Evolutionary conservation across 495 filamentous ascomycete species (phyloP), one percentile per base, ranked within the genome.

Genomic region (Trichoderma asperelloides): DNA sequence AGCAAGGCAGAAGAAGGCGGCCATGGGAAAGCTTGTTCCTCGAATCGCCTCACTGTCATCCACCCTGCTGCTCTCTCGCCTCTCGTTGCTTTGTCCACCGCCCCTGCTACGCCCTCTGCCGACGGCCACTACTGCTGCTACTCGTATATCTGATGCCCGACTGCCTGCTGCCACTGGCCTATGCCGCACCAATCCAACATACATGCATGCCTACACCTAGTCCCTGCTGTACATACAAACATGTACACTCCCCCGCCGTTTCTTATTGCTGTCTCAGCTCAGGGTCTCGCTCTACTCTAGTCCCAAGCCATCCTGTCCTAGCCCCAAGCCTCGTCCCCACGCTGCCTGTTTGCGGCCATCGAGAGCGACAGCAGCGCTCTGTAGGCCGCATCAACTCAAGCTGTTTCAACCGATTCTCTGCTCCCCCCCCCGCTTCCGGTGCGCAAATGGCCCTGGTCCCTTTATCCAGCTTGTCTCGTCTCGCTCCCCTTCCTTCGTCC

Each of bases 311-410:
- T 60, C 55, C 6, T 30, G 21, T 30, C 55, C 55, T 30, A 60
- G 55, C 55, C 55, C 12, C 49, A 21, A 60, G 55, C 55, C 55
- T n/a, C 27, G 55, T 60, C 55, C 21, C 55, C 55, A 60, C 55
- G 27, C 55, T 27, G 55, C 16, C 55, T 60, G 55, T 30, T 60
- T 25, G 55, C 55, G 55, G 55, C 55, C 25, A 18, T 60, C 55
- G 55, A 30, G 23, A 25, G 55, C 55, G 55, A 60, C 55, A 60
- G 16, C 23, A 51, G 9, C 21, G 8, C 18, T 51, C 55, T 6
- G 21, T 2, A 55, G 49, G 6, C 49, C n/a, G n/a, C n/a, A 33
- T 12, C 23, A 27, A 28, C 9, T 30, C 55, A 23, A 25, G 23
- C 27, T 60, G 23, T 13, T 60, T 51, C 55, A 18, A 60, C 55